A percentile compares a stretch with the other conserved stretches of the same genome.
These are phyloP conservation scores for Glycine latifolia DNA, from an alignment of 306 rosid species.

Conservation along the genomic window DNA sequence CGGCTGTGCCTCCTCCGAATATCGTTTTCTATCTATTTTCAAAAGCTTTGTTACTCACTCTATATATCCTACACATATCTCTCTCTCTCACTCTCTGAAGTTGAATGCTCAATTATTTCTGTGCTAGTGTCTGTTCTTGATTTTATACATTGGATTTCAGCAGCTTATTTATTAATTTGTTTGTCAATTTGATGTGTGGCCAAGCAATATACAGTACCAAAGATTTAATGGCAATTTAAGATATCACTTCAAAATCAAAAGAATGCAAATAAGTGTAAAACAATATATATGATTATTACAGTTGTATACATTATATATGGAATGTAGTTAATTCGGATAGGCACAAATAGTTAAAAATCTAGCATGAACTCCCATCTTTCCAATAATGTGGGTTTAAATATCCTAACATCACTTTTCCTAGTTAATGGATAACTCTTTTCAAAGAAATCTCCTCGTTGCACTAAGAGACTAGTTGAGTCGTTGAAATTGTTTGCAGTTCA, in stretches of 20 bases:
- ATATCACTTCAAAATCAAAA: background rate
- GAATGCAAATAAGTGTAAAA: background rate
- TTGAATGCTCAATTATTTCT: constrained; percentile 29
- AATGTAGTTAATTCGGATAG: background rate
- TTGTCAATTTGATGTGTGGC: background rate
- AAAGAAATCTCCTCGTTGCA: no score
- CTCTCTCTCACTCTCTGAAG: background rate
- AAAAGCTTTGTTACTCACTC: background rate
- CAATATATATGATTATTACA: background rate
- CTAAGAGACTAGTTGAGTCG: no score
- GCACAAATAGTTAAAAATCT: background rate
- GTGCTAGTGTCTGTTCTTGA: background rate
- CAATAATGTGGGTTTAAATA: no score
- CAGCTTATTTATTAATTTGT: background rate
- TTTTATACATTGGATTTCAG: background rate
- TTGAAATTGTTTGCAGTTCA: no score
- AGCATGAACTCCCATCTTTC: no score
- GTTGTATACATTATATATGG: background rate
- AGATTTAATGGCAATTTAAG: background rate
- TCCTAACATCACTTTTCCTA: no score
- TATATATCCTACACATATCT: background rate
- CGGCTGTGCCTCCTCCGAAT: background rate
- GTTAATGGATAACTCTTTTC: no score
- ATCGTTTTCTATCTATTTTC: constrained; percentile 40
- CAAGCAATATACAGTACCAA: background rate